Base-by-base conservation (phyloP, 495 filamentous ascomycete species). In the Penicillium ucsense region DNA sequence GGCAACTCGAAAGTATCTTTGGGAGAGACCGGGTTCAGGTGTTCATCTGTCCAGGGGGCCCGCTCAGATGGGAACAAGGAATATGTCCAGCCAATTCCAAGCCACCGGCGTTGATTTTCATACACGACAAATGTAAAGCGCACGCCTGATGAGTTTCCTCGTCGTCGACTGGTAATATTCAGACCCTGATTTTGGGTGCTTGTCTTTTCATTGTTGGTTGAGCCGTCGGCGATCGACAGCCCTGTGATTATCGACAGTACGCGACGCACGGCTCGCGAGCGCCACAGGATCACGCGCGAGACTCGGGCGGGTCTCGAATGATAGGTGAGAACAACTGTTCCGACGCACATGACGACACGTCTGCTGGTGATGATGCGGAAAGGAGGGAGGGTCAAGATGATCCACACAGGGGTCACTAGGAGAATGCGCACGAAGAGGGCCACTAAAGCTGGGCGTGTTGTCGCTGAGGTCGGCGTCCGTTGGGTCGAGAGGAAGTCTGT, bases 61-160 rank as follows among this genome's bases (percentile, higher is more conserved):
- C 92, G 78, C 59, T 99, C 92, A 52, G 95, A 87, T 0, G 87
- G 81, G 51, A 98, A 85, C 33, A 97, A 66, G 5, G 83, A 92
- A 8, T 82, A 83, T 0, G 94, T 97, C 92, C 92, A 99, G 3
- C 92, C 92, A 12, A 97, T 73, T 3, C 89, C 94, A 8, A 97
- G 64, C 92, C 92, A 99, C 35, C 92, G 80, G 28, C 92, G 82
- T 64, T 99, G 91, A 52, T 99, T 99, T 60, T 99, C 92, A 57
- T 86, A 97, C 3, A 97, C 75, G 42, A 90, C 85, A 52, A 99
- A 99, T 0, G 92, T 97, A 61, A 99, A 97, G 7, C 86, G 83
- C 4, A 99, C 85, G 7, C 89, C 89, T 0, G 85, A 73, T 12
- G 82, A 78, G 34, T 81, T 68, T 31, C 72, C 70, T 28, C 73